Percentiles rank a stretch among this genome's conserved stretches.
Evolutionary conservation across 2,329 filamentous ascomycete species (phyloP).

Genomic region (Zasmidium citrigriseum): DNA sequence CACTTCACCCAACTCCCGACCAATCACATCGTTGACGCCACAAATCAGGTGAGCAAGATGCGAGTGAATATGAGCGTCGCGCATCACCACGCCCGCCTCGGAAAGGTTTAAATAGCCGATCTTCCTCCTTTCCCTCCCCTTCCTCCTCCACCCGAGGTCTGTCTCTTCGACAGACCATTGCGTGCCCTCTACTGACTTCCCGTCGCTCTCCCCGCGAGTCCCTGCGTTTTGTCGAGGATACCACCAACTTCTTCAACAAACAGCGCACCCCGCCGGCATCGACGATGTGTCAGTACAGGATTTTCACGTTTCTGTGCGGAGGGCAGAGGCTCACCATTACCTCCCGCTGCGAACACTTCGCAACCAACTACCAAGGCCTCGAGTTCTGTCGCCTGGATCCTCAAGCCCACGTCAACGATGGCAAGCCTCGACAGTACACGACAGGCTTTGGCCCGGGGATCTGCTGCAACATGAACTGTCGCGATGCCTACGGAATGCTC

Average conservation of each 20-base stretch:
- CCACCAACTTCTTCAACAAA: no score
- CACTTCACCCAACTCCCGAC: not conserved
- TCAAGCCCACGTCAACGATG: constrained; percentile 7
- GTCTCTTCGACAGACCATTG: no score
- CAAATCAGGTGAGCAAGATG: not conserved
- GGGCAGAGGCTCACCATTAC: constrained; percentile 18
- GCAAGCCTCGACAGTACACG: not conserved
- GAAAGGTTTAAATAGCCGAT: not conserved
- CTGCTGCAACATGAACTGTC: constrained; percentile 17
- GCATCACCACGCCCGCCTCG: not conserved
- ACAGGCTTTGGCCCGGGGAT: constrained; percentile 15
- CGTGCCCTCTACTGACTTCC: no score
- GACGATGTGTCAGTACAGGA: constrained; percentile 18
- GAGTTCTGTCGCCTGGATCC: constrained; percentile 12
- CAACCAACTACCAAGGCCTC: constrained; percentile 11
- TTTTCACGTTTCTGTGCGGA: constrained; percentile 18
- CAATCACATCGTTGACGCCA: not conserved
- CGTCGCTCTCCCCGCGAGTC: no score
- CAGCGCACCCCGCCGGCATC: not conserved
- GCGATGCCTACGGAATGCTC: constrained; percentile 2
- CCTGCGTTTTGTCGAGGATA: no score
- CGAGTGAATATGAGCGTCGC: not conserved
- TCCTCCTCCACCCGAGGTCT: no score
- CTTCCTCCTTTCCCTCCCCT: not conserved
- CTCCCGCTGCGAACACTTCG: constrained; percentile 6